Percentiles rank a stretch among this genome's conserved stretches.
phyloP scores from a whole-genome alignment of 2,329 filamentous ascomycete species.

The Chrysoporthe deuterocubensis region DNA sequence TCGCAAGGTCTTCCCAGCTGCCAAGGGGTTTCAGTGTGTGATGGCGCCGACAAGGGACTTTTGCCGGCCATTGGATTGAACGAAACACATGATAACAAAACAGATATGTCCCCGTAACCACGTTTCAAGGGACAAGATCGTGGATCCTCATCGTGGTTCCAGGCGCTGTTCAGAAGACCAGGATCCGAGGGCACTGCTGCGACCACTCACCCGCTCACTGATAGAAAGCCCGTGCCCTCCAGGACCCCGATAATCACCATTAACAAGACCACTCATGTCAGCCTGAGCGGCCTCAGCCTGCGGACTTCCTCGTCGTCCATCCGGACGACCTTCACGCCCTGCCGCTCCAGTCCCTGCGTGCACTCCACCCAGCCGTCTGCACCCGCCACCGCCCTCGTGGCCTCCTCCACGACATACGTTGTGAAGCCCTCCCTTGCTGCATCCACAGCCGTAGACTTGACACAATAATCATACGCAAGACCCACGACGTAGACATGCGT shows the following conservation, averaged over 20 bases:
- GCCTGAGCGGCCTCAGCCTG: conserved; percentile 27
- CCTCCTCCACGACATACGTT: conserved; percentile 79
- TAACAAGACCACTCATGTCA: neutral
- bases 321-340: conserved; percentile 67
- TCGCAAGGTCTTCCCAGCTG: too few relatives aligned
- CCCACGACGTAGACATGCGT: conserved; percentile 87
- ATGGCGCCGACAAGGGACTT: too few relatives aligned
- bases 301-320: conserved; percentile 60
- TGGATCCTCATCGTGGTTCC: neutral
- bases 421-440: conserved; percentile 75
- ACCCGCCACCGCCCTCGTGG: conserved; percentile 70
- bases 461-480: conserved; percentile 87
- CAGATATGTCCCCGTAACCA: neutral
- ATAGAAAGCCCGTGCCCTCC: neutral
- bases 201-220: neutral
- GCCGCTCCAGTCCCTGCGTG: conserved; percentile 56
- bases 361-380: conserved; percentile 59
- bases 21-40: too few relatives aligned
- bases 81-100: too few relatives aligned
- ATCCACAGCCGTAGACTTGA: conserved; percentile 80
- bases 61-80: too few relatives aligned
- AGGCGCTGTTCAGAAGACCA: neutral
- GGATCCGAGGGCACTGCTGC: neutral
- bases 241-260: neutral
- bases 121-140: neutral